Percentiles rank a stretch among this genome's conserved stretches.
phyloP scores from a whole-genome alignment of 1,284 basidiomycete genomes.

The Dichomitus squalens region DNA sequence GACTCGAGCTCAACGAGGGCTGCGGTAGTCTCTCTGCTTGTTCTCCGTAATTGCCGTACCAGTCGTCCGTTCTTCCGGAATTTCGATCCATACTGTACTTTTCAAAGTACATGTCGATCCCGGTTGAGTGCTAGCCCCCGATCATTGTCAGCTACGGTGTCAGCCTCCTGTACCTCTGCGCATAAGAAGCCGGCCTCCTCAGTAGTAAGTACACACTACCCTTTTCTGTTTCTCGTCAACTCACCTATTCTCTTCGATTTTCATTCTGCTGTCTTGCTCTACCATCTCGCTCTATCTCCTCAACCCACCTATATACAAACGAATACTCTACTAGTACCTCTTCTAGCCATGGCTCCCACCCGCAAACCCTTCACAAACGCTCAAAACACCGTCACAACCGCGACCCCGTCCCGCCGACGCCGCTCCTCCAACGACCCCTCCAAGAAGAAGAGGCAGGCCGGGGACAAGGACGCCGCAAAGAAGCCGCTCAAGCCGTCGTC shows the following conservation, averaged over 20 bases:
- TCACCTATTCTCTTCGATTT: not conserved
- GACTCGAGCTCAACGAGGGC: no score
- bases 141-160: slow-evolving; percentile 6
- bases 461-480: not conserved
- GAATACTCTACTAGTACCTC: not conserved
- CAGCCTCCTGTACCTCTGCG: slow-evolving; percentile 1
- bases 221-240: not conserved
- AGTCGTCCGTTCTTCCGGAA: not conserved
- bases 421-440: not conserved
- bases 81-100: no score
- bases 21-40: no score
- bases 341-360: slow-evolving; percentile 1
- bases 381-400: not conserved
- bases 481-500: not conserved
- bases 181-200: not conserved
- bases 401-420: not conserved
- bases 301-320: not conserved
- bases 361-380: not conserved
- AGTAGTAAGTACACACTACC: not conserved
- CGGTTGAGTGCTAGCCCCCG: not conserved
- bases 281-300: not conserved
- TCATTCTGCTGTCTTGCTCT: not conserved
- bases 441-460: not conserved
- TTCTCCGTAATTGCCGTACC: no score
- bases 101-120: not conserved